A percentile compares a stretch with the other conserved stretches of the same genome.
Conservation (phyloP, 1,139 yeast species). For the Oligophagozyma castellii region DNA sequence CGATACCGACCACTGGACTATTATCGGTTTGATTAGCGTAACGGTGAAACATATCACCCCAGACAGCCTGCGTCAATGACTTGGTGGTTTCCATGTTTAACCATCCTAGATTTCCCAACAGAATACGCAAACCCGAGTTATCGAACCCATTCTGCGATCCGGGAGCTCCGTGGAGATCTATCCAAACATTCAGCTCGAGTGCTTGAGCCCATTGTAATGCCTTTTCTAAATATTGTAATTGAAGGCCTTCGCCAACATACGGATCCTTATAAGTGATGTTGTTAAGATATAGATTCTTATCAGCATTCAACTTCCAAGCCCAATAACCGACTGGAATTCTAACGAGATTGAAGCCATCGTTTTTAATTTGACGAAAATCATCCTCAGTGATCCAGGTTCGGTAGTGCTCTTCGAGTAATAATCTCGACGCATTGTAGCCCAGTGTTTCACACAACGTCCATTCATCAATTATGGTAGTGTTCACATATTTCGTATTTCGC, state of each 20-base stretch:
- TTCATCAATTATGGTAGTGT: constrained; percentile 41
- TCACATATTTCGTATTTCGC: constrained; percentile 1
- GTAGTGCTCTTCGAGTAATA: constrained; percentile 39
- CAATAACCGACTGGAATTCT: constrained; percentile 58
- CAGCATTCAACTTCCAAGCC: constrained; percentile 36
- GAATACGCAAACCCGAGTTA: constrained; percentile 40
- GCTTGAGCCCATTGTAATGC: constrained; percentile 43
- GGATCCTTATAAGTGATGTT: constrained; percentile 32
- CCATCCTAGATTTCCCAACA: constrained; percentile 36
- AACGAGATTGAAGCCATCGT: constrained; percentile 44
- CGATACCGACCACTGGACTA: constrained; percentile 45
- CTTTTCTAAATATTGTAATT: constrained; percentile 36
- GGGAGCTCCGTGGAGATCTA: constrained; percentile 54
- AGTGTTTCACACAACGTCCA: constrained; percentile 36
- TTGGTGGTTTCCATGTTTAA: constrained; percentile 31
- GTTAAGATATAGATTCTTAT: constrained; percentile 7
- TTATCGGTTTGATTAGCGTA: constrained; percentile 38
- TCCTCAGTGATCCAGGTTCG: constrained; percentile 38
- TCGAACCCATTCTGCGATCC: constrained; percentile 65
- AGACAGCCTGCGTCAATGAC: constrained; percentile 31
- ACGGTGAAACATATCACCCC: constrained; percentile 33
- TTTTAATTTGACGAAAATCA: constrained; percentile 36
- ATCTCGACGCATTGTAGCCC: constrained; percentile 33
- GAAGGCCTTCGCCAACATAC: constrained; percentile 38
- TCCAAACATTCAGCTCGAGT: constrained; percentile 41